Evolutionary conservation across 257 asterid species (phyloP).

Genomic region (Datura wrightii): DNA sequence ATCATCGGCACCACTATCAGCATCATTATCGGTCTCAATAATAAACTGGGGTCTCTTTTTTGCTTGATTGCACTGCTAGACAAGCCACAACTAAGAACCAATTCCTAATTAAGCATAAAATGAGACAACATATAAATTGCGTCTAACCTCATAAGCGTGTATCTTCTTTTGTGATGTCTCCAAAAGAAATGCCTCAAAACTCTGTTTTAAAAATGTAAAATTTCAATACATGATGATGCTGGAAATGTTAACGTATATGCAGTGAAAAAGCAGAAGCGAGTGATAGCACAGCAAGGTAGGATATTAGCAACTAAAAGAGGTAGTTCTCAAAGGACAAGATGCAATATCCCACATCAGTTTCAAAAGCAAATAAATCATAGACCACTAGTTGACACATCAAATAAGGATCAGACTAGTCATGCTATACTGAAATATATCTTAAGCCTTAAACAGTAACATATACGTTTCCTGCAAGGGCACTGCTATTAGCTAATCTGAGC

Average conservation of each 20-base stretch:
- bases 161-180: conserved; percentile 48
- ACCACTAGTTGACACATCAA: conserved; percentile 13
- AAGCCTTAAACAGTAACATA: conserved; percentile 10
- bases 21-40: conserved; percentile 38
- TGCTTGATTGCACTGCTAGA: conserved; percentile 30
- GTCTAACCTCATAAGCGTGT: conserved; percentile 51
- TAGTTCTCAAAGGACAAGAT: conserved; percentile 25
- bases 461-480: not conserved
- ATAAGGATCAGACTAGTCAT: conserved; percentile 17
- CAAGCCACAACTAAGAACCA: conserved; percentile 7
- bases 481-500: not conserved
- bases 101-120: not conserved
- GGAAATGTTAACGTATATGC: not conserved
- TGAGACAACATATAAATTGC: not conserved
- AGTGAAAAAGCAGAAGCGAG: not conserved
- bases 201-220: conserved; percentile 47
- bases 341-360: not conserved
- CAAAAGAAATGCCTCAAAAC: conserved; percentile 47
- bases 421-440: not conserved
- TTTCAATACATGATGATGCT: not conserved
- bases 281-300: not conserved
- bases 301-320: conserved; percentile 14
- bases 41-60: conserved; percentile 47
- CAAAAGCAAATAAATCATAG: conserved; percentile 8
- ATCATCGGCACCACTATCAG: conserved; percentile 38